A percentile compares a stretch with the other conserved stretches of the same genome.
These are phyloP conservation scores for Acer negundo DNA, from an alignment of 345 rosid genomes.

Conservation along the genomic window DNA sequence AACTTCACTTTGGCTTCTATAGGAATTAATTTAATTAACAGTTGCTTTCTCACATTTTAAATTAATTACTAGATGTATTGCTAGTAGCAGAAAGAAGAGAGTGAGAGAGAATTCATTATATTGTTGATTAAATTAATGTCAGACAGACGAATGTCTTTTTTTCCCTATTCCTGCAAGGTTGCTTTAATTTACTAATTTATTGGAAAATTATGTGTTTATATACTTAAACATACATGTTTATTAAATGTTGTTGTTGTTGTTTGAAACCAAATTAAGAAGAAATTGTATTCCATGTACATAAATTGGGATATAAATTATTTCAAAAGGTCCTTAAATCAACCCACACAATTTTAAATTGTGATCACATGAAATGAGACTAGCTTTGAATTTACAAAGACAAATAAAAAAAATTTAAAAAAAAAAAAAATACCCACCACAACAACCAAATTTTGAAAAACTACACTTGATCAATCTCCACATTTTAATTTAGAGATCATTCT, in stretches of 20 bases:
- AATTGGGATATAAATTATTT: not conserved
- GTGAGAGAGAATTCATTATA: not conserved
- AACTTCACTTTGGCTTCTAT: slow-evolving; percentile 48
- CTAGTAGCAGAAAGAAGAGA: not conserved
- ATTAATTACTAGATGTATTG: not conserved
- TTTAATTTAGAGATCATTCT: too few species aligned
- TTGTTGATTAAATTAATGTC: too few species aligned
- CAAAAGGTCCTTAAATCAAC: too few species aligned
- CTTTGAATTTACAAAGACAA: too few species aligned
- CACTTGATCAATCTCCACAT: too few species aligned
- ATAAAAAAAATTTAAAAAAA: too few species aligned
- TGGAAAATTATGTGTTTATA: not conserved
- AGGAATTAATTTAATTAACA: slow-evolving; percentile 8
- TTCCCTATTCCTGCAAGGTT: not conserved
- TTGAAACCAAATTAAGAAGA: not conserved
- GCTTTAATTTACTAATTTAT: not conserved
- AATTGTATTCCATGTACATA: not conserved
- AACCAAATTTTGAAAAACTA: too few species aligned
- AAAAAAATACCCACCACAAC: too few species aligned
- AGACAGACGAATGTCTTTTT: not conserved
- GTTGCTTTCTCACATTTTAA: too few species aligned
- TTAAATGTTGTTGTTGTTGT: not conserved
- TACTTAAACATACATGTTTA: not conserved
- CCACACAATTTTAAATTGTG: too few species aligned
- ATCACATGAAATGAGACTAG: too few species aligned